Conservation (phyloP, 2,329 filamentous ascomycete species). For the Penicillium brasilianum region DNA sequence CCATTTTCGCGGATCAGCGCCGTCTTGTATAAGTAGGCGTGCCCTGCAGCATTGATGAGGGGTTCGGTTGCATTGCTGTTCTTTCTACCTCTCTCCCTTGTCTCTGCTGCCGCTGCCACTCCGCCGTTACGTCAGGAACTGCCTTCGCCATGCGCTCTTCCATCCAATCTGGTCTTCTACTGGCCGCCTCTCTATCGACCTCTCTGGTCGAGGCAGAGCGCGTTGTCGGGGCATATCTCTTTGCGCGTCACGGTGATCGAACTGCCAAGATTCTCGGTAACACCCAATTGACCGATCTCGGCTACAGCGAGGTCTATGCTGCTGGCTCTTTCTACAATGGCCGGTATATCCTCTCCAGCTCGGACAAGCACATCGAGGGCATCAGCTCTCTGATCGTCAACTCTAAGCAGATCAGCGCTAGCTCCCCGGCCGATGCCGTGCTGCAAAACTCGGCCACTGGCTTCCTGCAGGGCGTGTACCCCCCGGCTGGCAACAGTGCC, state of each 20-base stretch:
- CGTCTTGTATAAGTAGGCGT: conserved; percentile 5
- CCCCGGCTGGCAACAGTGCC: conserved; percentile 66
- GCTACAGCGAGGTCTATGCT: conserved; percentile 74
- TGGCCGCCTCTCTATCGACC: conserved; percentile 33
- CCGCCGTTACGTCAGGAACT: neutral
- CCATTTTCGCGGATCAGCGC: conserved; percentile 9
- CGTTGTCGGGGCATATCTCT: conserved; percentile 81
- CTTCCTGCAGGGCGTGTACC: conserved; percentile 87
- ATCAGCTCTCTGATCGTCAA: conserved; percentile 71
- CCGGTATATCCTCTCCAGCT: conserved; percentile 71
- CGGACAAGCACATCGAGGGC: conserved; percentile 65
- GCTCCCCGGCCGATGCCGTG: conserved; percentile 74
- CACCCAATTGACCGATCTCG: conserved; percentile 76
- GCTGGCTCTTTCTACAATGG: conserved; percentile 76
- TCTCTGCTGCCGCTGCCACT: neutral
- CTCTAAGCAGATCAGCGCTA: conserved; percentile 71
- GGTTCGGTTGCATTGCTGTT: conserved; percentile 1
- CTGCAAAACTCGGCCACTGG: conserved; percentile 78
- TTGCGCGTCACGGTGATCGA: conserved; percentile 87
- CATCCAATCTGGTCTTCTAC: conserved; percentile 31
- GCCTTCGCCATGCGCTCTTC: conserved; percentile 34
- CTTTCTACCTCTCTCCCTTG: neutral
- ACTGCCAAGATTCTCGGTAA: conserved; percentile 76
- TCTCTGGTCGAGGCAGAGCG: conserved; percentile 61
- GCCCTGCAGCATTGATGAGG: neutral